A percentile compares a stretch with the other conserved stretches of the same genome.
Evolutionary conservation across 352 stramenopile species (phyloP).

Genomic region (Globisporangium abappressorium): DNA sequence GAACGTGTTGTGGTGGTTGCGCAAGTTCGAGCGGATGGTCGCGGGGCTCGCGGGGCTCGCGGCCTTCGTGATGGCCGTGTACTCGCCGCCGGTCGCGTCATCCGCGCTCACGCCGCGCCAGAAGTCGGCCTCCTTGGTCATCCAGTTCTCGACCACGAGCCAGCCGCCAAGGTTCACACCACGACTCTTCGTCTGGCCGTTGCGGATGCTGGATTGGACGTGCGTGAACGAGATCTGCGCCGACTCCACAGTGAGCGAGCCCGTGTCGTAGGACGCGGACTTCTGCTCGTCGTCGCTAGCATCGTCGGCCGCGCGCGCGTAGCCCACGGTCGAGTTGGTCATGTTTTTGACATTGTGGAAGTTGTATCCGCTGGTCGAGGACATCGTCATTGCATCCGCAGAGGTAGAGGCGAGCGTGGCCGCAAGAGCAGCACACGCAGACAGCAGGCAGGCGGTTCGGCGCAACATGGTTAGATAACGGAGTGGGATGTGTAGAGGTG

Average conservation of each 20-base stretch:
- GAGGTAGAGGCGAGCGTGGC: background rate
- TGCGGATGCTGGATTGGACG: slow-evolving; percentile 58
- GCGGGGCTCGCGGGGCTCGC: slow-evolving; percentile 30
- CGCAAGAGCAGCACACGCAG: background rate
- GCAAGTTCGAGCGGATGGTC: slow-evolving; percentile 36
- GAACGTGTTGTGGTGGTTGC: slow-evolving; percentile 51
- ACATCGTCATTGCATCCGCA: background rate
- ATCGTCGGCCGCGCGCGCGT: background rate
- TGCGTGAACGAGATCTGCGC: slow-evolving; percentile 22
- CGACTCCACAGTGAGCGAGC: background rate
- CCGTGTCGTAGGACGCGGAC: background rate
- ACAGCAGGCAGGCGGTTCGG: background rate
- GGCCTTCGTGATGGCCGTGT: slow-evolving; percentile 51
- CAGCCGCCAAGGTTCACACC: slow-evolving; percentile 78
- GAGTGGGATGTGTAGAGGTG: background rate
- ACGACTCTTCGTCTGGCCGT: slow-evolving; percentile 38
- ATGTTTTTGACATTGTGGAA: background rate
- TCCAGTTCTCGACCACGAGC: slow-evolving; percentile 81
- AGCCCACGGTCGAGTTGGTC: background rate
- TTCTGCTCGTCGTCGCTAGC: background rate
- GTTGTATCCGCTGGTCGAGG: background rate
- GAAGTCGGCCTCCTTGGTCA: slow-evolving; percentile 55
- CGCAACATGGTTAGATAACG: background rate
- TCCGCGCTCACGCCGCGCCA: slow-evolving; percentile 45
- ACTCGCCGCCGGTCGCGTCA: slow-evolving; percentile 50